Conservation (phyloP, 495 filamentous ascomycete genomes). For the Hypoxylon crocopeplum region DNA sequence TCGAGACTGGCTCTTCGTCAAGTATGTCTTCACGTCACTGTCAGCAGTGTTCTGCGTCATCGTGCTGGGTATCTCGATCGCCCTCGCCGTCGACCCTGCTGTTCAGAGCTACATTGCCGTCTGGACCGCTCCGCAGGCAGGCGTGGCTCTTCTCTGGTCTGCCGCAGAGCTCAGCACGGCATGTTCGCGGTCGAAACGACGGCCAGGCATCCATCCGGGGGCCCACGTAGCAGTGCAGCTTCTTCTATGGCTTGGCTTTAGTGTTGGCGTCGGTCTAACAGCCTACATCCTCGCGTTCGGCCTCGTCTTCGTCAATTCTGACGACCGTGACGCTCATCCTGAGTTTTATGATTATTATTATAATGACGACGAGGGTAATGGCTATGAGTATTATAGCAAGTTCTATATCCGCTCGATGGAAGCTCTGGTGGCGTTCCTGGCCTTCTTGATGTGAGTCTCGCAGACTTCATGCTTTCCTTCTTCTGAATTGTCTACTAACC, state of each 20-base stretch:
- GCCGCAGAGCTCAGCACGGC: conserved; percentile 13
- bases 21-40: conserved; percentile 14
- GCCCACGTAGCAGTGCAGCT: conserved; percentile 26
- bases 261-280: conserved; percentile 21
- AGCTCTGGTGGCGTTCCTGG: conserved; percentile 29
- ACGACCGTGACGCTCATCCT: conserved; percentile 12
- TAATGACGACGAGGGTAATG: not conserved
- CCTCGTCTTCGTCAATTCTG: conserved; percentile 1
- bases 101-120: conserved; percentile 24
- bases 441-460: conserved; percentile 30
- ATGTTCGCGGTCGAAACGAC: conserved; percentile 2
- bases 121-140: conserved; percentile 31
- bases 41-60: conserved; percentile 34
- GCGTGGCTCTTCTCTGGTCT: conserved; percentile 28
- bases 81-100: conserved; percentile 16
- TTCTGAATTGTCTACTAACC: not conserved
- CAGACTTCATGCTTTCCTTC: not conserved
- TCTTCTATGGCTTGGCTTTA: conserved; percentile 27
- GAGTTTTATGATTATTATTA: conserved; percentile 24
- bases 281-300: conserved; percentile 21
- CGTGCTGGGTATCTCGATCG: conserved; percentile 38
- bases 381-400: conserved; percentile 13
- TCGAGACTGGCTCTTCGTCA: conserved; percentile 6
- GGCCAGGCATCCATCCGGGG: conserved; percentile 29
- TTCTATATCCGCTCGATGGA: conserved; percentile 11